These are phyloP conservation scores for Breynia disticha DNA, from an alignment of 441 rosid species.

Conservation along the genomic window DNA sequence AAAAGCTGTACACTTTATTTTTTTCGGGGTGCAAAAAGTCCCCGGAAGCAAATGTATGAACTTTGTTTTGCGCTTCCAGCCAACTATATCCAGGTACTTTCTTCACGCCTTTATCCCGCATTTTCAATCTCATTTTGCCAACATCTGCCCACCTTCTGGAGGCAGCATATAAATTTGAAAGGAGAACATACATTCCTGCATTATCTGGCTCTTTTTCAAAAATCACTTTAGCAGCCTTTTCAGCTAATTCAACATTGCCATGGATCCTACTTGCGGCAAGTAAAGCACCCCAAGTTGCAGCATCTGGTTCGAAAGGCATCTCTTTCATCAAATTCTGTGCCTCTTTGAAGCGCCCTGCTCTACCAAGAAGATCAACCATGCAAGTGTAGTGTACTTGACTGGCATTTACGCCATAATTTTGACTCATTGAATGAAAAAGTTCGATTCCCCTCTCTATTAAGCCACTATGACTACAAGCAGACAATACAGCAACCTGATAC, in stretches of 20 bases:
- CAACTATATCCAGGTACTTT: constrained; percentile 80
- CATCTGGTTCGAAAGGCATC: constrained; percentile 67
- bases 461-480: constrained; percentile 82
- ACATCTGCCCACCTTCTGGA: constrained; percentile 65
- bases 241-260: constrained; percentile 51
- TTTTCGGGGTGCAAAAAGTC: constrained; percentile 48
- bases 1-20: constrained; percentile 39
- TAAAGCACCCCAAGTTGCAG: constrained; percentile 80
- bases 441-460: constrained; percentile 50
- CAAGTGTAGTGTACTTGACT: constrained; percentile 63
- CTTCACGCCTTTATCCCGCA: constrained; percentile 55
- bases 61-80: constrained; percentile 49
- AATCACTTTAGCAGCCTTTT: constrained; percentile 48
- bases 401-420: constrained; percentile 37
- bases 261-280: constrained; percentile 72
- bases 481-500: constrained; percentile 53
- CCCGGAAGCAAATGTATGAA: constrained; percentile 57
- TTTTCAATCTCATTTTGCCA: constrained; percentile 41
- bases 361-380: constrained; percentile 74
- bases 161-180: constrained; percentile 68
- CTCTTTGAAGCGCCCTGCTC: constrained; percentile 59
- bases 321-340: constrained; percentile 42
- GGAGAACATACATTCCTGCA: constrained; percentile 59
- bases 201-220: constrained; percentile 59
- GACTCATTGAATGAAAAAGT: constrained; percentile 52